Conservation (phyloP, 1,139 yeast species). For the Geotrichum citri-aurantii region DNA sequence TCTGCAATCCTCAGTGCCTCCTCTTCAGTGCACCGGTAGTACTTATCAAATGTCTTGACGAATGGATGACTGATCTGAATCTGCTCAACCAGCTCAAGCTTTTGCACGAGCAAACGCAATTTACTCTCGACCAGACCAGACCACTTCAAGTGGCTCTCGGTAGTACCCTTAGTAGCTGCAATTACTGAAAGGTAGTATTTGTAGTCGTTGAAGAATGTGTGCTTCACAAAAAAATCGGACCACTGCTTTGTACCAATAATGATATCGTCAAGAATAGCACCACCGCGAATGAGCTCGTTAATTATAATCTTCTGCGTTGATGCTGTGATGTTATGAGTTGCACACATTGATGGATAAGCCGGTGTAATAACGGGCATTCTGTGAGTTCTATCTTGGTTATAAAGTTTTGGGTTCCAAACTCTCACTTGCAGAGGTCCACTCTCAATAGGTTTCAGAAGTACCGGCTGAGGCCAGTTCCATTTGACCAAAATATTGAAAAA, state of each 20-base stretch:
- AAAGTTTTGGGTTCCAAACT: constrained; percentile 93
- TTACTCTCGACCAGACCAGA: constrained; percentile 90
- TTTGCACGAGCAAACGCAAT: constrained; percentile 70
- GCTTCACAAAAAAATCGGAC: constrained; percentile 71
- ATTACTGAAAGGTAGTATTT: constrained; percentile 81
- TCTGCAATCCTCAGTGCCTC: constrained; percentile 52
- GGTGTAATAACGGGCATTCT: constrained; percentile 99
- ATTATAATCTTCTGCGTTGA: constrained; percentile 81
- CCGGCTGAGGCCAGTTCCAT: constrained; percentile 99
- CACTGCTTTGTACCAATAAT: constrained; percentile 58
- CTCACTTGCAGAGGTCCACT: constrained; percentile 96
- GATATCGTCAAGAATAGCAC: constrained; percentile 64
- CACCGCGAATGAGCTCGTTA: constrained; percentile 70
- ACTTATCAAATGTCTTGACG: constrained; percentile 64
- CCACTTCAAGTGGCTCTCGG: constrained; percentile 84
- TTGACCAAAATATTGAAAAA: constrained; percentile 78
- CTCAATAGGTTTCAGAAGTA: constrained; percentile 81
- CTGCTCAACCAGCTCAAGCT: constrained; percentile 70
- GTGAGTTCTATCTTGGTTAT: constrained; percentile 82
- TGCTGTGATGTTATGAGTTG: constrained; percentile 88
- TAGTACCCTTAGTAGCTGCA: constrained; percentile 63
- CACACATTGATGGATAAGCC: constrained; percentile 99
- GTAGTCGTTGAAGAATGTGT: constrained; percentile 73
- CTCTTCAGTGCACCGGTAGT: constrained; percentile 49
- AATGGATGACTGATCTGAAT: constrained; percentile 85